A percentile compares a stretch with the other conserved stretches of the same genome.
Conservation (phyloP, 768 basidiomycete species). For the Suillus fuscotomentosus region DNA sequence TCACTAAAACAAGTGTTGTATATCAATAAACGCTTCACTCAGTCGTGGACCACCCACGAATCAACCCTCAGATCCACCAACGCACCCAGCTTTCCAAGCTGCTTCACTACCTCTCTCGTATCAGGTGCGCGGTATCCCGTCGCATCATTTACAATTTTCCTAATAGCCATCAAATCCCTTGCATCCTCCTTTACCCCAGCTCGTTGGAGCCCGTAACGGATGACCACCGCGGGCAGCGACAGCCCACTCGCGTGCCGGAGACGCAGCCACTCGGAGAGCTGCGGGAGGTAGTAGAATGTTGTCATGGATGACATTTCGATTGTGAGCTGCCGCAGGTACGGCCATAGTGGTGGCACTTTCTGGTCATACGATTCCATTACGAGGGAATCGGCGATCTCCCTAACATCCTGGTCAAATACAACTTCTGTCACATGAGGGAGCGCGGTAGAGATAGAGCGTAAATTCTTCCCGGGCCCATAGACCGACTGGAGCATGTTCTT, state of each 20-base stretch:
- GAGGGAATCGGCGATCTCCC: background rate
- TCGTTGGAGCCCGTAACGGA: background rate
- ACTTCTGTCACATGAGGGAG: background rate
- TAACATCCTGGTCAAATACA: background rate
- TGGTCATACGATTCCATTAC: background rate
- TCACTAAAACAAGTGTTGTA: background rate
- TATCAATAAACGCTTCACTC: background rate
- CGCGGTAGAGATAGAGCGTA: background rate
- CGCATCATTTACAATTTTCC: background rate
- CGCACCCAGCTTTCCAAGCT: background rate
- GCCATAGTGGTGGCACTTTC: background rate
- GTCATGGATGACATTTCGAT: background rate
- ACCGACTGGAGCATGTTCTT: conserved; percentile 1
- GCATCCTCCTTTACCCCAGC: background rate
- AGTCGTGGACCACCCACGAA: background rate
- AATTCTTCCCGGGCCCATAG: background rate
- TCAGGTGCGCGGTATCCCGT: background rate
- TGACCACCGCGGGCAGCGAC: background rate
- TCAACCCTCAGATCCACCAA: background rate
- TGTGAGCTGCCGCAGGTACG: background rate
- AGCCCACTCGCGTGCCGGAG: background rate
- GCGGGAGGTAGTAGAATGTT: conserved; percentile 1
- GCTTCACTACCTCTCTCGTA: background rate
- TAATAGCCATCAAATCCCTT: background rate
- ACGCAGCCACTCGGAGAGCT: background rate